These are phyloP conservation scores for Ceratocystis huliohia DNA, from an alignment of 2,329 filamentous ascomycete species.

Conservation along the genomic window DNA sequence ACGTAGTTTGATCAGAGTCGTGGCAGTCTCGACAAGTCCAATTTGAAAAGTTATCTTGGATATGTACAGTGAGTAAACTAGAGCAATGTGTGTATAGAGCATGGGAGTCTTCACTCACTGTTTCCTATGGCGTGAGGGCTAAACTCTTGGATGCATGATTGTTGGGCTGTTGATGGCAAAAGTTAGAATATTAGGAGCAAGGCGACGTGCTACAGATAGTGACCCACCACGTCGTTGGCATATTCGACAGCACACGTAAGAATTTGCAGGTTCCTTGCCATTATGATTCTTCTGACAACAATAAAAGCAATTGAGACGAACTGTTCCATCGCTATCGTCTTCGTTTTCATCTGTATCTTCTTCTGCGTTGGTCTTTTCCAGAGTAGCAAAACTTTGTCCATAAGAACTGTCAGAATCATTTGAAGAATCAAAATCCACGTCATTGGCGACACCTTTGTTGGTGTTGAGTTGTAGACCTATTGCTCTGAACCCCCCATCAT, in stretches of 20 bases:
- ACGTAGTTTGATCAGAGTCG: background rate
- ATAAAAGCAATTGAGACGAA: constrained; percentile 47
- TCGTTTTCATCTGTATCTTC: constrained; percentile 45
- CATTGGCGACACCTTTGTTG: constrained; percentile 31
- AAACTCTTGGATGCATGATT: constrained; percentile 71
- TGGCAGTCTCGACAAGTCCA: constrained; percentile 36
- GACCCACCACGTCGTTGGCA: constrained; percentile 71
- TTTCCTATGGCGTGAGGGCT: background rate
- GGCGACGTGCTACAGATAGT: background rate
- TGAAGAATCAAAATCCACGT: constrained; percentile 27
- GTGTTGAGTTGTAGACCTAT: constrained; percentile 12
- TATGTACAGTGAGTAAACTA: background rate
- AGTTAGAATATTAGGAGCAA: constrained; percentile 24
- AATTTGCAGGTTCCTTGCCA: constrained; percentile 67
- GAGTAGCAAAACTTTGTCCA: constrained; percentile 41
- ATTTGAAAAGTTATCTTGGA: constrained; percentile 30
- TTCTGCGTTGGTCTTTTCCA: constrained; percentile 45
- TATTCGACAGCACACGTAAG: constrained; percentile 60
- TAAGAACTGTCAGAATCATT: constrained; percentile 23
- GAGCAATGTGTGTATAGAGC: background rate
- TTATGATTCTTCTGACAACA: constrained; percentile 79
- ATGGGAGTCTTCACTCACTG: constrained; percentile 37
- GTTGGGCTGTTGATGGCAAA: constrained; percentile 53
- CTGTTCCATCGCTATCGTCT: constrained; percentile 44
- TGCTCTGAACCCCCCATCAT: constrained; percentile 14